A percentile compares a stretch with the other conserved stretches of the same genome.
Conservation (phyloP, 768 basidiomycete species). For the Phaeotremella skinneri region DNA sequence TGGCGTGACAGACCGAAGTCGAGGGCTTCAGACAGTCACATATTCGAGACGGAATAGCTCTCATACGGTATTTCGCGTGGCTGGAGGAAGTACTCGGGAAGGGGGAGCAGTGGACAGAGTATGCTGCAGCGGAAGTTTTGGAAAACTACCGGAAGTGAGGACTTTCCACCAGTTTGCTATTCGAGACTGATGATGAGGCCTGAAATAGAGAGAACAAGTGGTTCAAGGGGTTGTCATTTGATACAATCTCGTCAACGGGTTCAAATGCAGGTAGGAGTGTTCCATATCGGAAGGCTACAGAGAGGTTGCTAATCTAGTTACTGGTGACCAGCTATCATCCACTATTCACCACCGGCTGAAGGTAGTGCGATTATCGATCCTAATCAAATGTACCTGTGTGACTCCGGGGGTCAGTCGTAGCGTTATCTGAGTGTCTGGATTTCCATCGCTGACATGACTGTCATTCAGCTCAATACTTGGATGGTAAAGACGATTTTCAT, state of each 20-base stretch:
- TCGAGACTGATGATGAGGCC: conserved; percentile 4
- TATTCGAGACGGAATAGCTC: conserved; percentile 82
- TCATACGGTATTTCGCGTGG: conserved; percentile 88
- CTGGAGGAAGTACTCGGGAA: conserved; percentile 74
- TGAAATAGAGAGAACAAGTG: conserved; percentile 64
- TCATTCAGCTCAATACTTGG: conserved; percentile 69
- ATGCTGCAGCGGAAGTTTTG: conserved; percentile 72
- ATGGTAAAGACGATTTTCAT: too few relatives aligned
- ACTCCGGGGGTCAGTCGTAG: conserved; percentile 68
- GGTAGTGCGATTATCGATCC: conserved; percentile 69
- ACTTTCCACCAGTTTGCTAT: neutral
- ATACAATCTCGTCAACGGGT: conserved; percentile 88
- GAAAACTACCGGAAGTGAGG: conserved; percentile 77
- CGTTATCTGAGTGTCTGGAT: too few relatives aligned
- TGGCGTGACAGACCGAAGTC: conserved; percentile 60
- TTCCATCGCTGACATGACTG: conserved; percentile 17
- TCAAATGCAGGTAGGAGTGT: conserved; percentile 78
- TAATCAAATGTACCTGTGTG: conserved; percentile 68
- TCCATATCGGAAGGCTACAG: neutral
- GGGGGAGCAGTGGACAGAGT: conserved; percentile 67
- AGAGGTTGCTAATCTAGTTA: neutral
- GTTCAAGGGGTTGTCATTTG: conserved; percentile 85
- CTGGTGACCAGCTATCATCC: conserved; percentile 71
- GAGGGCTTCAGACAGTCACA: conserved; percentile 87
- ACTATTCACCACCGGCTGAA: conserved; percentile 76